A percentile compares a stretch with the other conserved stretches of the same genome.
These are phyloP conservation scores for Colletotrichum scovillei DNA, from an alignment of 2,329 filamentous ascomycete genomes.

Conservation along the genomic window DNA sequence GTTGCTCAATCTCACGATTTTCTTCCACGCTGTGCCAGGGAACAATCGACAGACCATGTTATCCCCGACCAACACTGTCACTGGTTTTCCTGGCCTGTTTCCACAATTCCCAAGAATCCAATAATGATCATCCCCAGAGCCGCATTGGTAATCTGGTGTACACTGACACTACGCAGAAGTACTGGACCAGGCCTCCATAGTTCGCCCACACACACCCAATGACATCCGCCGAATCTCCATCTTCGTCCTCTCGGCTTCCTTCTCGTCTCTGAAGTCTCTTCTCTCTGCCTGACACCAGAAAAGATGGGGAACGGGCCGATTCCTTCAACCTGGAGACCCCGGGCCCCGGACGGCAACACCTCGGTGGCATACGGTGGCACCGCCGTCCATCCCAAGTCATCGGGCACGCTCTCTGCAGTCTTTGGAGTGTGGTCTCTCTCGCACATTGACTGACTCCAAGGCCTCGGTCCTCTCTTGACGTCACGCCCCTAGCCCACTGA, in stretches of 20 bases:
- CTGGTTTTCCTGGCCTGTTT: neutral
- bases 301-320: slow-evolving; percentile 32
- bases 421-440: neutral
- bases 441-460: slow-evolving; percentile 3
- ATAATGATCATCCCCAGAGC: slow-evolving; percentile 16
- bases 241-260: neutral
- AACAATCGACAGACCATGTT: neutral
- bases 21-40: neutral
- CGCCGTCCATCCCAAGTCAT: slow-evolving; percentile 30
- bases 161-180: neutral
- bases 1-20: neutral
- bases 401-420: neutral
- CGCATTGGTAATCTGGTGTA: slow-evolving; percentile 13
- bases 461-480: slow-evolving; percentile 31
- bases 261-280: neutral
- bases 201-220: neutral
- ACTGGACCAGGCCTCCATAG: neutral
- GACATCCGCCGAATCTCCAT: slow-evolving; percentile 9
- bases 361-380: slow-evolving; percentile 20
- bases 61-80: neutral
- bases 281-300: neutral
- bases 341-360: slow-evolving; percentile 25
- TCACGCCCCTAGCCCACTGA: slow-evolving; percentile 24
- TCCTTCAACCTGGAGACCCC: slow-evolving; percentile 32
- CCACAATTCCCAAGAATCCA: slow-evolving; percentile 19